Evolutionary conservation across 495 filamentous ascomycete species (phyloP).

Genomic region (Xanthoparmelia taractica): DNA sequence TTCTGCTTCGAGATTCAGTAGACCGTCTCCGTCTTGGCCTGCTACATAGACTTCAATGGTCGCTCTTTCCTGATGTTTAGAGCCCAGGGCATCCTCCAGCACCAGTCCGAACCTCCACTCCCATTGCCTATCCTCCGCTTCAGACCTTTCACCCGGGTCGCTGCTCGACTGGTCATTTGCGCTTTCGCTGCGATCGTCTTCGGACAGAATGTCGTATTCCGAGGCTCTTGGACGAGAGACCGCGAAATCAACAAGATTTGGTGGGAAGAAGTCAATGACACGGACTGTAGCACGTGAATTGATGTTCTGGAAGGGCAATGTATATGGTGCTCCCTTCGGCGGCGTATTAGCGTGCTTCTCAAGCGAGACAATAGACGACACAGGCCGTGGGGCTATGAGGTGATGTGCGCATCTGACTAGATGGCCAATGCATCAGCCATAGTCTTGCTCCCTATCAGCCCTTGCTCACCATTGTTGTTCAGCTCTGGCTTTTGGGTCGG

Average conservation of each 20-base stretch:
- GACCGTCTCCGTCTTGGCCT: constrained; percentile 53
- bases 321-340: constrained; percentile 38
- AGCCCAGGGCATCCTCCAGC: constrained; percentile 51
- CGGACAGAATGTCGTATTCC: constrained; percentile 44
- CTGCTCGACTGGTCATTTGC: constrained; percentile 27
- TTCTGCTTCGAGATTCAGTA: constrained; percentile 59
- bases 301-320: constrained; percentile 62
- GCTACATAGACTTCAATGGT: constrained; percentile 59
- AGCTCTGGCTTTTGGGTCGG: constrained; percentile 1
- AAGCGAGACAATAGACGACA: constrained; percentile 40
- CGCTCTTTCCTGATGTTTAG: constrained; percentile 31
- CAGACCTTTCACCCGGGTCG: constrained; percentile 15
- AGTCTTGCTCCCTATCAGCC: background rate
- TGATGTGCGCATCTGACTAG: constrained; percentile 32
- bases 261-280: constrained; percentile 75
- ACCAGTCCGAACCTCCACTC: constrained; percentile 73
- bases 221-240: constrained; percentile 36
- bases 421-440: constrained; percentile 23
- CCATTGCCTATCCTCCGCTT: constrained; percentile 40
- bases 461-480: constrained; percentile 11
- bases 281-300: constrained; percentile 62
- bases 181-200: constrained; percentile 31
- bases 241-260: constrained; percentile 65
- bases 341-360: constrained; percentile 37
- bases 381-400: constrained; percentile 26